A percentile compares a stretch with the other conserved stretches of the same genome.
Evolutionary conservation across 179 eudicot species (phyloP).

Genomic region (Actinidia polygama): DNA sequence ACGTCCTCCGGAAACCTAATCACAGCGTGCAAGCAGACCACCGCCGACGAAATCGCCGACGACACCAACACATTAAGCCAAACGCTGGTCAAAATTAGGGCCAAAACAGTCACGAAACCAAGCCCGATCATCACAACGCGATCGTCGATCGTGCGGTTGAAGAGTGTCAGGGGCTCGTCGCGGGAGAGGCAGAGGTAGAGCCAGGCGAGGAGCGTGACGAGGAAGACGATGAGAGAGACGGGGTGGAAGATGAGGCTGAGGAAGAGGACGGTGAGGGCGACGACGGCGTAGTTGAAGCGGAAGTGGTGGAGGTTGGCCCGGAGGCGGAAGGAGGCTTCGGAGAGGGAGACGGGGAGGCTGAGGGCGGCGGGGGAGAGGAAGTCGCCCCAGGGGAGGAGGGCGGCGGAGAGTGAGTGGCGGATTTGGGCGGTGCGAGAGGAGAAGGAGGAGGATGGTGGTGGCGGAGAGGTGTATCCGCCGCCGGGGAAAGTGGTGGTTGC

Average conservation of each 20-base stretch:
- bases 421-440: slow-evolving; percentile 2
- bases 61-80: slow-evolving; percentile 38
- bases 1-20: slow-evolving; percentile 36
- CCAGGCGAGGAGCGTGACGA: slow-evolving; percentile 36
- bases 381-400: slow-evolving; percentile 42
- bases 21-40: slow-evolving; percentile 40
- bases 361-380: slow-evolving; percentile 25
- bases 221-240: slow-evolving; percentile 43
- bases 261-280: slow-evolving; percentile 32
- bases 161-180: slow-evolving; percentile 30
- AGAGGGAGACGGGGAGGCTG: slow-evolving; percentile 39
- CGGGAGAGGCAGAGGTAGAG: slow-evolving; percentile 39
- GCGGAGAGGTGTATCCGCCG: not conserved
- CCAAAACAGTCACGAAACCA: slow-evolving; percentile 29
- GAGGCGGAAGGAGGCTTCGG: slow-evolving; percentile 37
- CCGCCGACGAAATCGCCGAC: slow-evolving; percentile 14
- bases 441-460: not conserved
- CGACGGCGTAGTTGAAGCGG: slow-evolving; percentile 40
- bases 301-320: slow-evolving; percentile 29
- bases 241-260: slow-evolving; percentile 42
- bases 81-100: slow-evolving; percentile 31
- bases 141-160: slow-evolving; percentile 33
- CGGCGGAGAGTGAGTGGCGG: slow-evolving; percentile 8
- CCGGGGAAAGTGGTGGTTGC: not conserved
- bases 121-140: slow-evolving; percentile 26